Base-by-base conservation (phyloP, 768 basidiomycete genomes). In the Trametes maxima region DNA sequence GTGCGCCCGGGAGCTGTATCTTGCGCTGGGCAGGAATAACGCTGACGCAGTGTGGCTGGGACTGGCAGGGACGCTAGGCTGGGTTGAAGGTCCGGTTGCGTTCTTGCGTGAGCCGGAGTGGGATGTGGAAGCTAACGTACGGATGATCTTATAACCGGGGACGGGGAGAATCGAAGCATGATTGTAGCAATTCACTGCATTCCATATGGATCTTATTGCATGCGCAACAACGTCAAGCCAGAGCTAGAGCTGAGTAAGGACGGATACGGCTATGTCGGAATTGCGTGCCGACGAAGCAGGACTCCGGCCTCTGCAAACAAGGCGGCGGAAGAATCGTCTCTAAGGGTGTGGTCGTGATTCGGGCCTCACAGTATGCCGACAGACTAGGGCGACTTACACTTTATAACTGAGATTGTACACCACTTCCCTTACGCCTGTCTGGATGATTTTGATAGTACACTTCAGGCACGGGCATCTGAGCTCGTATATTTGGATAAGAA, bases 381-480 rank as follows among this genome's bases (percentile, higher is more conserved):
- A 10, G 39, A 14, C 8, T 8, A 56, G 42, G 42, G 47, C n/a
- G 25, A 42, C 90, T 68, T 66, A 93, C 97, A 98, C 93, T 80
- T 94, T 94, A 75, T 99, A 99, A 53, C 87, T 87, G 56, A 98
- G 77, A 72, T 95, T 96, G 72, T 98, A 99, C 5, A 98, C 92
- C 3, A 99, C 96, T 59, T 87, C 88, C 61, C 84, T 87, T 19
- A 98, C 89, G 0, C 95, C 96, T 21, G 88, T 90, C 70, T 99
- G 96, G 25, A 98, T 95, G 66, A 98, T 98, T 74, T 98, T 98
- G 75, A 98, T 87, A 0, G 95, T 94, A 71, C 97, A 99, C 65
- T 84, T 87, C n/a, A 98, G 79, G 72, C 97, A 99, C 0, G 97
- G 97, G 68, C 97, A 99, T n/a, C 95, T 98, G 69, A 17, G 43